Evolutionary conservation across 2,329 filamentous ascomycete genomes (phyloP), one percentile per base, ranked within the genome.

Genomic region (Exophiala sideris): DNA sequence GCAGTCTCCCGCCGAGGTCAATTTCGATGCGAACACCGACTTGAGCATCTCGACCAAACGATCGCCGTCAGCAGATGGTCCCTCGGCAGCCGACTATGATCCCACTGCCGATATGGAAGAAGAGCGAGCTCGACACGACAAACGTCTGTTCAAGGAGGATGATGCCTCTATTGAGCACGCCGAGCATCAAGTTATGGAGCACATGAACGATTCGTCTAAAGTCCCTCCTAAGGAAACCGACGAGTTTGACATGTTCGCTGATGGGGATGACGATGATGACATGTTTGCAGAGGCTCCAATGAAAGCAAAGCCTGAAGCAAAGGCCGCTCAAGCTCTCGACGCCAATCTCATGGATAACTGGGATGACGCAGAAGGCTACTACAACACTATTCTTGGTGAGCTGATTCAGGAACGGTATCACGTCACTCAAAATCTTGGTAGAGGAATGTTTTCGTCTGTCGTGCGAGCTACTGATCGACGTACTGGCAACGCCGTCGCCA

Each of bases 381-480:
- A 97, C 78, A 95, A 94, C 71, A 86, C 96, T 54, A 90, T 95
- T 53, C 84, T 91, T 38, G 91, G 92, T 66, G 94, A 99, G 75
- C 76, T 97, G 48, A 79, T 99, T 59, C 88, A 95, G 64, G 86
- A 86, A 29, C 87, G 91, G 33, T 97, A 97, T 70, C 89, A 94
- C 68, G 84, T 99, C 32, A 87, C 92, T 69, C 84, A 91, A 54
- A 86, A 86, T 48, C 79, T 99, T 18, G 94, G 94, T 60, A 91
- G 89, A 71, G 94, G 94, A 64, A 96, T 96, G 81, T 99, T 96
- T 70, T 95, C 94, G 0, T 91, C 90, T 7, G 94, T 99, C n/a
- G 90, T 94, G 49, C 85, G 90, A 60, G 94, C 94, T 18, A 80
- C 83, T 59, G 91, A 96, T 70, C 81, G 86, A 18, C 84, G 83